phyloP scores from a whole-genome alignment of 192 early-diverging fungal genomes.

The Pilobolus umbonatus region DNA sequence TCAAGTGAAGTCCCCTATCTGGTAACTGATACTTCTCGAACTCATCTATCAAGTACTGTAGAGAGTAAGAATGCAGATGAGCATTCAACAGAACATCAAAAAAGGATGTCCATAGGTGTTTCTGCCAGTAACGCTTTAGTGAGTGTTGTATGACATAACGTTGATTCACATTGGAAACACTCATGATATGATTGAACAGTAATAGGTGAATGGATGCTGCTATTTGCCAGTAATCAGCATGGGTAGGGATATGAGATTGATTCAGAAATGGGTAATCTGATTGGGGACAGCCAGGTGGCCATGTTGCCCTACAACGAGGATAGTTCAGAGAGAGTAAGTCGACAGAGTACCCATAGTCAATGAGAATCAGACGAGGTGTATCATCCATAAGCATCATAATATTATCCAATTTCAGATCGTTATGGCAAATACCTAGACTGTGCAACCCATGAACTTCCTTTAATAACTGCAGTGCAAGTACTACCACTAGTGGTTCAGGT shows the following conservation, averaged over 20 bases:
- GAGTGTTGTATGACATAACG: slow-evolving; percentile 14
- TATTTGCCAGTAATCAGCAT: slow-evolving; percentile 32
- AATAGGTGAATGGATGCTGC: slow-evolving; percentile 27
- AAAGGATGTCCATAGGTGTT: slow-evolving; percentile 13
- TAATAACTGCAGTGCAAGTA: slow-evolving; percentile 22
- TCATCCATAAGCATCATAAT: slow-evolving; percentile 10
- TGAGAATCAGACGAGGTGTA: neutral
- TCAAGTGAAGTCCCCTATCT: too few species aligned
- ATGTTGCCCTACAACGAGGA: neutral
- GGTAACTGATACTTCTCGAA: too few species aligned
- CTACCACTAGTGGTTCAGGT: slow-evolving; percentile 24
- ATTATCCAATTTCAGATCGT: slow-evolving; percentile 37
- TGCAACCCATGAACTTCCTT: slow-evolving; percentile 24
- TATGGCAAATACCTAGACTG: slow-evolving; percentile 22
- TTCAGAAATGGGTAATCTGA: neutral
- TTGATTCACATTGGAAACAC: neutral
- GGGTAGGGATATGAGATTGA: neutral
- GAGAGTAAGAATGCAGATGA: too few species aligned
- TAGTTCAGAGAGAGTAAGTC: neutral
- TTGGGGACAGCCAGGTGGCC: neutral
- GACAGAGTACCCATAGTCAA: neutral
- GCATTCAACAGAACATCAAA: slow-evolving; percentile 27
- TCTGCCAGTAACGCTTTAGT: slow-evolving; percentile 31
- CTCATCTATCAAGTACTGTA: too few species aligned
- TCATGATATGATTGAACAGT: slow-evolving; percentile 21